These are phyloP conservation scores for Yarrowia porcina DNA, from an alignment of 805 yeast species.

Conservation along the genomic window DNA sequence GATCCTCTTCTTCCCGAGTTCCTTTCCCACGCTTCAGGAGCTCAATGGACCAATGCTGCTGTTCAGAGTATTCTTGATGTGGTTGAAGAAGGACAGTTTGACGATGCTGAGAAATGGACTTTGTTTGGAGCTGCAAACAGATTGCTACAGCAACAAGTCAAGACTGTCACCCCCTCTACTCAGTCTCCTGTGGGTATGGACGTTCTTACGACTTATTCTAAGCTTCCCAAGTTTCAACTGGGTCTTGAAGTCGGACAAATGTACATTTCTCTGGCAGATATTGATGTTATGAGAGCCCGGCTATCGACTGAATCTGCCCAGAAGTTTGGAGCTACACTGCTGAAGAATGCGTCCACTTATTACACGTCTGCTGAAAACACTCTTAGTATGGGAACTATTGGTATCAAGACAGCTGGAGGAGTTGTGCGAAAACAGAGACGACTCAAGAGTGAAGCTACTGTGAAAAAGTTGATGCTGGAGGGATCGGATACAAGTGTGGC, in stretches of 20 bases:
- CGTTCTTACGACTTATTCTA: background rate
- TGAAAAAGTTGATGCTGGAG: constrained; percentile 23
- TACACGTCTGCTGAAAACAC: constrained; percentile 10
- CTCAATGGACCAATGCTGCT: constrained; percentile 13
- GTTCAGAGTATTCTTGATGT: background rate
- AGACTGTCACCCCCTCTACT: background rate
- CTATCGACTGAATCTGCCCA: background rate
- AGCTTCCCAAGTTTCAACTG: background rate
- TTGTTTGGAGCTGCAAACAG: background rate
- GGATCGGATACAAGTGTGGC: background rate
- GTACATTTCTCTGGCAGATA: background rate
- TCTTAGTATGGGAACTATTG: constrained; percentile 1
- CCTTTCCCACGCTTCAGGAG: background rate
- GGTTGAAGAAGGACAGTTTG: background rate
- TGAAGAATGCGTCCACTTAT: constrained; percentile 1
- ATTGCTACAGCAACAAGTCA: background rate
- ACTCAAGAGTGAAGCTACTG: constrained; percentile 28
- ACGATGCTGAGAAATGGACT: background rate
- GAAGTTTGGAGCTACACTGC: background rate
- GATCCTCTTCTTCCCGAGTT: background rate
- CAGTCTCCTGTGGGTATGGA: constrained; percentile 1
- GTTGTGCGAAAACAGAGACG: constrained; percentile 6
- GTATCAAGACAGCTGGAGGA: constrained; percentile 6
- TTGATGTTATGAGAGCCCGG: background rate
- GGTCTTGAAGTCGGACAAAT: constrained; percentile 12